Base-by-base conservation (phyloP, 768 basidiomycete genomes). In the Panaeolus cyanescens region DNA sequence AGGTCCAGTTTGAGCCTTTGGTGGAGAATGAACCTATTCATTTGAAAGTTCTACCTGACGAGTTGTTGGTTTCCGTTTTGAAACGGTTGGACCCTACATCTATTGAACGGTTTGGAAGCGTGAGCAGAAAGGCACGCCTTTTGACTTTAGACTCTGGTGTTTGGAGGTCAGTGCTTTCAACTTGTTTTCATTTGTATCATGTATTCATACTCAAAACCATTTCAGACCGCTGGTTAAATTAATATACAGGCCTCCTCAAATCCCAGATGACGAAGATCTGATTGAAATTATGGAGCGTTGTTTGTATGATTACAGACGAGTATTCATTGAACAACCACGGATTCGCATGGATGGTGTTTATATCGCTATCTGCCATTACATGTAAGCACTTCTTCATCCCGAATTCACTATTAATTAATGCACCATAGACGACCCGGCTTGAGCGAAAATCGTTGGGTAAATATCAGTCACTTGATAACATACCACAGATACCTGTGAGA, bases 401-500 rank as follows among this genome's bases (percentile, higher is more conserved):
- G 19, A 22, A 54, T 58, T 56, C 40, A 32, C 2, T 63, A 42
- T 58, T 60, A 37, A 31, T 4, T 40, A 60, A 37, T 17, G 32
- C 19, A 22, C 25, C 62, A 55, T 60, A 92, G 87, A 42, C 90
- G 92, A 19, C 80, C 81, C 7, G 95, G 95, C 25, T 74, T 89
- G 30, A 87, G 91, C 64, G 95, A 97, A 66, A 91, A 91, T 63
- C 80, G 85, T 3, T 96, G 95, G 95, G 87, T 94, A 17, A 90
- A 91, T 65, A 92, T 92, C 61, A 91, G 77, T 70, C 93, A 96
- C 68, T 80, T 95, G 60, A 85, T 97, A 68, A 96, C 93, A 5
- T 97, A 96, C 73, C 92, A 96, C 69, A 92, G 95, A 32, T 96
- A 93, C 73, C 81, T 97, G 88, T 92, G 65, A 73, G 89, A 66